These are phyloP conservation scores for Ophiostoma angusticollis DNA, from an alignment of 2,329 filamentous ascomycete genomes.

Conservation along the genomic window DNA sequence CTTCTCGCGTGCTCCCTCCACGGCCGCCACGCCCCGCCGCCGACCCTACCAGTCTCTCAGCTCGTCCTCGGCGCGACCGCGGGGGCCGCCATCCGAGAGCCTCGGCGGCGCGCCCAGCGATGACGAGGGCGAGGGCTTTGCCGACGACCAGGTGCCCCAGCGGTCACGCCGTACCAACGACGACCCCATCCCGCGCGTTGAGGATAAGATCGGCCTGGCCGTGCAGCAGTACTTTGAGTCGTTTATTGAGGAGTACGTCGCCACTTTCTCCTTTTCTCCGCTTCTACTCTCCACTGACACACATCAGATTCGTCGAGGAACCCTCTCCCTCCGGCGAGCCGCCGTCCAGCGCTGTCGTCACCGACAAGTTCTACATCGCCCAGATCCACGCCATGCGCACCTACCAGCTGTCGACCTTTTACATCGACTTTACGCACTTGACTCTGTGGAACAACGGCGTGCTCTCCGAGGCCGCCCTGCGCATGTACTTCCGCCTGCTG, in stretches of 20 bases:
- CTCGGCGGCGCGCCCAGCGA: slow-evolving; percentile 43
- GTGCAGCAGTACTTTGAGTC: slow-evolving; percentile 66
- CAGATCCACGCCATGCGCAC: slow-evolving; percentile 67
- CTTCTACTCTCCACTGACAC: background rate
- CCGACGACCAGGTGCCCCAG: slow-evolving; percentile 49
- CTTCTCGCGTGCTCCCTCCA: slow-evolving; percentile 23
- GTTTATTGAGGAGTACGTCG: slow-evolving; percentile 60
- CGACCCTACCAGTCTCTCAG: slow-evolving; percentile 30
- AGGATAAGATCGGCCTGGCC: slow-evolving; percentile 62
- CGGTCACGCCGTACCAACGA: slow-evolving; percentile 34
- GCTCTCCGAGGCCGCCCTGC: slow-evolving; percentile 73
- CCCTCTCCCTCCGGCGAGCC: slow-evolving; percentile 49
- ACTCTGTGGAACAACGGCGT: slow-evolving; percentile 63
- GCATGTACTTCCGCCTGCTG: slow-evolving; percentile 87
- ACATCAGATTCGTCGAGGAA: slow-evolving; percentile 54
- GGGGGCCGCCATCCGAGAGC: slow-evolving; percentile 51
- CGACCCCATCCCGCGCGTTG: slow-evolving; percentile 52
- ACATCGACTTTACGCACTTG: slow-evolving; percentile 79
- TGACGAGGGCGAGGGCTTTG: slow-evolving; percentile 48
- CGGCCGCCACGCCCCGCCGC: slow-evolving; percentile 30
- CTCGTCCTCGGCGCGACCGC: slow-evolving; percentile 40
- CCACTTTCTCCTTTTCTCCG: background rate
- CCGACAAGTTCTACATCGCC: slow-evolving; percentile 73
- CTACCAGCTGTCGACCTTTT: slow-evolving; percentile 70
- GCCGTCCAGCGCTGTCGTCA: slow-evolving; percentile 51